Base-by-base conservation (phyloP, 768 basidiomycete species). In the Xerocomellus chrysenteron region DNA sequence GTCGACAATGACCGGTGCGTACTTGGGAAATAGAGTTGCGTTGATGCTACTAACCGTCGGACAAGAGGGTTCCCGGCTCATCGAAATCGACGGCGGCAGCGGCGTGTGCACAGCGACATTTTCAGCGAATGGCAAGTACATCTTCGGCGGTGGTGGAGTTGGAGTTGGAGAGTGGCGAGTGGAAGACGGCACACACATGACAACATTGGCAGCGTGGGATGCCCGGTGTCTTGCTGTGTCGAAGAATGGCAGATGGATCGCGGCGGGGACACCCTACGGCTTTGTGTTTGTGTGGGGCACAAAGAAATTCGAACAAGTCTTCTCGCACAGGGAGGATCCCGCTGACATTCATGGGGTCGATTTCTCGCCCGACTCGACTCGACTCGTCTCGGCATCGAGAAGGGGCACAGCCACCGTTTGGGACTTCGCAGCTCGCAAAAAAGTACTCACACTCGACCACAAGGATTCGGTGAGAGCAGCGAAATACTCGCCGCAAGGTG, bases 231-330 rank as follows among this genome's bases (percentile, higher is more conserved):
- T 5, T 1, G 46, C 57, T 3, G 37, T 46, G 4, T 55, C 60
- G 11, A 49, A 55, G 26, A 44, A 60, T 17, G 52, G 39, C 24
- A 33, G 21, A 28, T 36, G 32, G 40, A 47, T 57, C 16, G 56
- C 52, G 3, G 56, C 52, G 10, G 56, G 57, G 10, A 50, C 39
- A 9, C 3, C 5, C 3, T 19, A 17, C 13, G 41, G 35, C 19
- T 0, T 3, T 2, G 30, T 19, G 7, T 4, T 39, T 4, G 47
- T 36, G 8, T 49, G 47, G 54, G 47, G 30, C 19, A 13, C 40
- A 13, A 21, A 32, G 2, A 49, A 39, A 8, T 26, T n/a, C 42
- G 4, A 50, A 26, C 19, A 30, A 6, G 47, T 28, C 13, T 17
- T 24, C 5, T 1, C 11, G 24, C 19, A 17, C 37, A 1, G 21